Conservation (phyloP, 345 rosid genomes). For the Laguncularia racemosa region DNA sequence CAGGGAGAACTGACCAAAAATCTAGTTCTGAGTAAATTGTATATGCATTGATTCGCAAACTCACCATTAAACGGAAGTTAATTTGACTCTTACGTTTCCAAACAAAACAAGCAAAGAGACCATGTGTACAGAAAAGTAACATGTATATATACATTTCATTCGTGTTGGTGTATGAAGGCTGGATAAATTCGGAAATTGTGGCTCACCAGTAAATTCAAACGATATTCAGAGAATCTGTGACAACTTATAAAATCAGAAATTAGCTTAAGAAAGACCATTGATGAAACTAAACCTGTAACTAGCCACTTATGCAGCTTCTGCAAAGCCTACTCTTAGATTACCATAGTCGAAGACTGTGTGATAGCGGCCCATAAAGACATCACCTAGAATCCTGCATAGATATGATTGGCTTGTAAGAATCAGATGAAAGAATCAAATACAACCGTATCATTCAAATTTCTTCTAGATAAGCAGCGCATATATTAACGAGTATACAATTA, state of each 20-base stretch:
- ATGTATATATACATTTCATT: neutral
- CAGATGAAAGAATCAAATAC: no score
- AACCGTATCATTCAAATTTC: no score
- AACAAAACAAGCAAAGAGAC: no score
- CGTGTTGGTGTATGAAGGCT: no score
- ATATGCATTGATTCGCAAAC: no score
- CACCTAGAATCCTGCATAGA: constrained; percentile 67
- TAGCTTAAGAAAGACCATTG: neutral
- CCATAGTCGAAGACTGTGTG: constrained; percentile 87
- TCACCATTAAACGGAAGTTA: no score
- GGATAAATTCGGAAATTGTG: neutral
- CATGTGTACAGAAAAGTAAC: no score
- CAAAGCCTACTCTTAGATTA: constrained; percentile 67
- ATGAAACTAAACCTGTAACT: neutral
- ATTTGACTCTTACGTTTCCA: no score
- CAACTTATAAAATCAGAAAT: neutral
- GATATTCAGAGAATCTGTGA: neutral
- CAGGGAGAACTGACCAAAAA: no score
- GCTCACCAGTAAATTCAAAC: no score
- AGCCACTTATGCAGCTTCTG: constrained; percentile 52
- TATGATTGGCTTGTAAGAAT: no score
- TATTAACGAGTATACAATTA: neutral
- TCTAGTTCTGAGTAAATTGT: no score
- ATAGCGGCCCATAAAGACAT: constrained; percentile 72
- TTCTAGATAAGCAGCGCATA: neutral